Evolutionary conservation across 306 rosid genomes (phyloP).

Genomic region (Sophora flavescens): DNA sequence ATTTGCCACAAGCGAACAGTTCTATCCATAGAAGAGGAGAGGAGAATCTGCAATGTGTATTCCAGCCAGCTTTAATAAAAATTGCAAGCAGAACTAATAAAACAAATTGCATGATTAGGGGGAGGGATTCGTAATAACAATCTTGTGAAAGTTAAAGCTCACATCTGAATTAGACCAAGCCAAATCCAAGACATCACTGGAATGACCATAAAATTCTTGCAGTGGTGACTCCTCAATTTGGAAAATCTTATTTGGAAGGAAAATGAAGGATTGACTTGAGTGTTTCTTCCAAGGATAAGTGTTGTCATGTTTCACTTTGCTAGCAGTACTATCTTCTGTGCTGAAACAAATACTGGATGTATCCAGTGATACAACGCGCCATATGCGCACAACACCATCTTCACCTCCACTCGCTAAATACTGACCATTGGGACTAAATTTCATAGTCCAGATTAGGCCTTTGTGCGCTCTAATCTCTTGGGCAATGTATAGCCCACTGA

Average conservation of each 20-base stretch:
- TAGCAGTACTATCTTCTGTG: constrained; percentile 33
- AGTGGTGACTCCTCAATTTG: constrained; percentile 69
- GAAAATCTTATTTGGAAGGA: constrained; percentile 66
- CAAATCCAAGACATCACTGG: constrained; percentile 74
- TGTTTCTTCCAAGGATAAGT: constrained; percentile 47
- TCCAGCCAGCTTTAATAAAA: constrained; percentile 26
- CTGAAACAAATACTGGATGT: constrained; percentile 47
- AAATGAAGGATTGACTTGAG: constrained; percentile 49
- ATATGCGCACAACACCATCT: constrained; percentile 76
- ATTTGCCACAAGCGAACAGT: constrained; percentile 78
- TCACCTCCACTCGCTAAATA: constrained; percentile 85
- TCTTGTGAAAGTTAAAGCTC: constrained; percentile 47
- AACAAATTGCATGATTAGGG: background rate
- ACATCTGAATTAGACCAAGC: constrained; percentile 83
- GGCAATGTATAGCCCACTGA: constrained; percentile 61
- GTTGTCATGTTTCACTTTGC: constrained; percentile 45
- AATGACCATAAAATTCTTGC: constrained; percentile 73
- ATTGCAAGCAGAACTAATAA: constrained; percentile 1
- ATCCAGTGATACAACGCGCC: constrained; percentile 58
- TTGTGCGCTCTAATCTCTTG: constrained; percentile 73
- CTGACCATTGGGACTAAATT: constrained; percentile 78
- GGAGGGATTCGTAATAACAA: background rate
- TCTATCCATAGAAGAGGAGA: constrained; percentile 78
- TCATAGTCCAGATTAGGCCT: constrained; percentile 75
- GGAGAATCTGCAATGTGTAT: constrained; percentile 59